Base-by-base conservation (phyloP, 78 protist species). In the Acrasis kona region DNA sequence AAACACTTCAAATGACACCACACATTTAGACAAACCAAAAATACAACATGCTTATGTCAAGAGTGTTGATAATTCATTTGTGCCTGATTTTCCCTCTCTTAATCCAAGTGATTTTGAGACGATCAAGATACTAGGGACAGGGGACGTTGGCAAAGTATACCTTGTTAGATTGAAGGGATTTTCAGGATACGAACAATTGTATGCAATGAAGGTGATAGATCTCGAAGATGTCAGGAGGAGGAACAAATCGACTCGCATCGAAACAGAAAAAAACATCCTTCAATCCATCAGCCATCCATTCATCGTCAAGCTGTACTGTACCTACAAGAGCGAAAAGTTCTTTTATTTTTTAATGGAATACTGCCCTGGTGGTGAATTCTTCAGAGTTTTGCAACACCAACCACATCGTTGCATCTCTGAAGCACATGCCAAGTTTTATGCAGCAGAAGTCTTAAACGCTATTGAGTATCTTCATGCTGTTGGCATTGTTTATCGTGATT, bases 391-490 rank as follows among this genome's bases (percentile, higher is more conserved):
- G 34, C 82, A 79, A 37, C 50, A 2, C 0, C 84, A 68, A 39
- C 71, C 71, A 5, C 40, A 57, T 10, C 8, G 29, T 30, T 28
- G 80, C 31, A 19, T 75, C 19, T 5, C 39, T 1, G 84, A 79
- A 39, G 39, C 34, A 32, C 41, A 0, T 12, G 86, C 57, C 9
- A 69, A 80, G 19, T 85, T 85, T 82, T 85, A 83, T 69, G 82
- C 83, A 2, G 88, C 90, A 10, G 94, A 90, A 65, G 90, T 85
- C 27, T 72, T 90, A 7, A 77, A 76, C 0, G 94, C 94, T 7
- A 72, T 90, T 7, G 87, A 87, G 65, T 83, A 79, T 35, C 34
- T 88, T 58, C 92, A 88, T 76, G 7, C 72, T 74, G 19, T 57
- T n/a, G 92, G 92, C 8, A 73, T 76, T 32, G 58, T 79, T 29